A percentile compares a stretch with the other conserved stretches of the same genome.
These are phyloP conservation scores for Isatis lusitanica DNA, from an alignment of 441 rosid genomes.

Conservation along the genomic window DNA sequence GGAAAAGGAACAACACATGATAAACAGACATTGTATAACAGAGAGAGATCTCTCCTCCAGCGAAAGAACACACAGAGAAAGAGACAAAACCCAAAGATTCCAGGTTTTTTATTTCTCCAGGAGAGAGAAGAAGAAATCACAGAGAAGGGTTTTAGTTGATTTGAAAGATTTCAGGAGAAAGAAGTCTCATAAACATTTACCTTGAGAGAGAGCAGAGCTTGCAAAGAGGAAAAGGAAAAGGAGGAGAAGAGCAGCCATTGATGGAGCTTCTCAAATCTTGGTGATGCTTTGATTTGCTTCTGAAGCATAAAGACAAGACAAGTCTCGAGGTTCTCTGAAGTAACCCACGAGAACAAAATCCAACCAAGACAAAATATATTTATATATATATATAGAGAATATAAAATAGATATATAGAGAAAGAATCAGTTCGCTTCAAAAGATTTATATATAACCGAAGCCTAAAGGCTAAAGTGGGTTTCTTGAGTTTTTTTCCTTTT, in stretches of 20 bases:
- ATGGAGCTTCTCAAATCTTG: conserved; percentile 36
- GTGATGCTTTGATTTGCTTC: conserved; percentile 36
- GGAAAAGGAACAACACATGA: neutral
- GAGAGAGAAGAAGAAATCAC: neutral
- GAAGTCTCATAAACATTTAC: conserved; percentile 35
- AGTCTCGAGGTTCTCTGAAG: conserved; percentile 38
- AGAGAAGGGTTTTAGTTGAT: conserved; percentile 4
- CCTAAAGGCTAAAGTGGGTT: conserved; percentile 23
- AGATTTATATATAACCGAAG: conserved; percentile 27
- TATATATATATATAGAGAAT: neutral
- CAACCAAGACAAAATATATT: conserved; percentile 30
- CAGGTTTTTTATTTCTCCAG: neutral
- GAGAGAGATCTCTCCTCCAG: conserved; percentile 11
- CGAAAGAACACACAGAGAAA: conserved; percentile 24
- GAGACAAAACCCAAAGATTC: conserved; percentile 20
- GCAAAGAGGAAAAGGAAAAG: conserved; percentile 52
- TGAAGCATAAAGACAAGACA: conserved; percentile 37
- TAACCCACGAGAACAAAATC: conserved; percentile 40
- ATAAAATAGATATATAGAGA: neutral
- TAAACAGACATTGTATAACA: conserved; percentile 3
- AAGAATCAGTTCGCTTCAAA: conserved; percentile 30
- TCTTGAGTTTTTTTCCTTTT: neutral
- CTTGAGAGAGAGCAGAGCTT: conserved; percentile 60
- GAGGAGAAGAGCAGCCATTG: conserved; percentile 57
- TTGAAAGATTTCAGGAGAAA: conserved; percentile 9